Conservation (phyloP, 2,329 filamentous ascomycete species). For the Aspergillus novoparasiticus region DNA sequence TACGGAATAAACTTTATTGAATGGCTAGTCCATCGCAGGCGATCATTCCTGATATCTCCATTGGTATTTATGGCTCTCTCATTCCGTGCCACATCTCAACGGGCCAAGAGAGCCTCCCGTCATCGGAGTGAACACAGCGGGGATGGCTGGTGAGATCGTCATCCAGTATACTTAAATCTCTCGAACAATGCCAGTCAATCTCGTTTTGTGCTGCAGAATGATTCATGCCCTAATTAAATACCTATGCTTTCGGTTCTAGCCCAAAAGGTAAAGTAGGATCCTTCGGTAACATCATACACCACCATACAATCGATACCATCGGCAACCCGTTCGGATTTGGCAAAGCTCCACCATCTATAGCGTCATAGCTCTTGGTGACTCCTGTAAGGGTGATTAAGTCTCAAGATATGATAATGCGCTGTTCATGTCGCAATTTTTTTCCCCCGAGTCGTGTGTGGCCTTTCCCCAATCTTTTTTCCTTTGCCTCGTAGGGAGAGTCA, state of each 20-base stretch:
- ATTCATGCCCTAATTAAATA: not conserved
- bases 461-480: not conserved
- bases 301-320: not conserved
- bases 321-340: not conserved
- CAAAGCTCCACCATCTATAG: not conserved
- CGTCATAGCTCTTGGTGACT: not conserved
- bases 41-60: not conserved
- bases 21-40: not conserved
- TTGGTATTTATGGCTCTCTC: not conserved
- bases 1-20: slow-evolving; percentile 1
- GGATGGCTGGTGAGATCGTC: not conserved
- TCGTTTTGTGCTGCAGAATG: not conserved
- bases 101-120: not conserved
- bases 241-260: not conserved
- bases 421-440: not conserved
- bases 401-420: not conserved
- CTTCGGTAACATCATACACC: not conserved
- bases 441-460: not conserved
- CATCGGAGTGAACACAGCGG: not conserved
- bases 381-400: not conserved
- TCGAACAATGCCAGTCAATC: not conserved
- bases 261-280: not conserved
- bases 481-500: not conserved
- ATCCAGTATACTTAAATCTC: not conserved
- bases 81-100: not conserved